These are phyloP conservation scores for Calonectria pauciramosa DNA, from an alignment of 2,329 filamentous ascomycete genomes.

Conservation along the genomic window DNA sequence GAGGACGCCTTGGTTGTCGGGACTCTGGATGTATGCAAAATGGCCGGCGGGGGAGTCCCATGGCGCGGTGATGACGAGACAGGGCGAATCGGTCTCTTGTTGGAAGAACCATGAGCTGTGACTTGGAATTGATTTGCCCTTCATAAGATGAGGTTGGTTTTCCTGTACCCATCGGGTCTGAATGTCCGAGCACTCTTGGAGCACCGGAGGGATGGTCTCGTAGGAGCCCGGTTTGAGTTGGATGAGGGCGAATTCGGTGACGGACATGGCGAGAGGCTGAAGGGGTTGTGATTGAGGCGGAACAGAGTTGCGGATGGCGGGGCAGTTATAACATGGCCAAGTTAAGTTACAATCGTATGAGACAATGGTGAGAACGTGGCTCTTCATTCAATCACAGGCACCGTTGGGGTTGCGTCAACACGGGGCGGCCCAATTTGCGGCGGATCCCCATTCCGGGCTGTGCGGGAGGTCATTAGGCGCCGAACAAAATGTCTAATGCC, in stretches of 20 bases:
- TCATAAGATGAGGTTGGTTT: slow-evolving; percentile 52
- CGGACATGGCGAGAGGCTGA: slow-evolving; percentile 47
- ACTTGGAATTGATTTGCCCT: slow-evolving; percentile 45
- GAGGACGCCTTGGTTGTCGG: slow-evolving; percentile 55
- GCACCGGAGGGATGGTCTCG: slow-evolving; percentile 48
- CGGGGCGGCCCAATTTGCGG: slow-evolving; percentile 22
- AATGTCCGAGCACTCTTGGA: slow-evolving; percentile 49
- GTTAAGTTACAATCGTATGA: slow-evolving; percentile 6
- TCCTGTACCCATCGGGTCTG: slow-evolving; percentile 58
- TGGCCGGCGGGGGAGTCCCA: slow-evolving; percentile 61
- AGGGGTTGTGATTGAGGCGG: neutral
- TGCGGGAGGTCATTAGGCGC: neutral
- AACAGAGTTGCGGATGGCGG: slow-evolving; percentile 2
- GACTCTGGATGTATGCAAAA: slow-evolving; percentile 57
- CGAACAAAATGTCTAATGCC: neutral
- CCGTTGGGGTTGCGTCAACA: slow-evolving; percentile 25
- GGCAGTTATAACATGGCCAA: slow-evolving; percentile 6
- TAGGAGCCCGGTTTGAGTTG: slow-evolving; percentile 48
- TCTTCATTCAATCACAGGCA: slow-evolving; percentile 3
- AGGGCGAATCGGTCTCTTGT: slow-evolving; percentile 51
- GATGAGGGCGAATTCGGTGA: slow-evolving; percentile 58
- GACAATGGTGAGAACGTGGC: neutral
- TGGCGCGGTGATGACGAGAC: slow-evolving; percentile 59
- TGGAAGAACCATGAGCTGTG: slow-evolving; percentile 54
- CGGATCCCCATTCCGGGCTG: slow-evolving; percentile 8